Percentiles rank a stretch among this genome's conserved stretches.
Evolutionary conservation across 495 filamentous ascomycete species (phyloP).

Genomic region (Xeromyces bisporus): DNA sequence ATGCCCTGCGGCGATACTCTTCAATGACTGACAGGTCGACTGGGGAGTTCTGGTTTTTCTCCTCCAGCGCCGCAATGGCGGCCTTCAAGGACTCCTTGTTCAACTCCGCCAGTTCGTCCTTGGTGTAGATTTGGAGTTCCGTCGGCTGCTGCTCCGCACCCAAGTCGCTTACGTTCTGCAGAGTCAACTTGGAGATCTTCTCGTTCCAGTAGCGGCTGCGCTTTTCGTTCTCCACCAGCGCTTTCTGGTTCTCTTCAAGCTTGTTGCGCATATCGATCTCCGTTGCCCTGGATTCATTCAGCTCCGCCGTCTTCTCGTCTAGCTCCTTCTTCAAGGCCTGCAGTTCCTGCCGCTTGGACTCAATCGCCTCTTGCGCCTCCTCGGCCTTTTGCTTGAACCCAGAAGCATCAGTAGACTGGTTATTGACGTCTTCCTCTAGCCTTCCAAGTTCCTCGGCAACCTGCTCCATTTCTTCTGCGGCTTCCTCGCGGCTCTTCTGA

Average conservation of each 20-base stretch:
- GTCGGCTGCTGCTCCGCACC: conserved; percentile 35
- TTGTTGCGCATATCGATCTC: conserved; percentile 99
- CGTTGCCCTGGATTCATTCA: conserved; percentile 75
- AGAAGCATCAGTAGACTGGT: conserved; percentile 57
- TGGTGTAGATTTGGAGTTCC: conserved; percentile 63
- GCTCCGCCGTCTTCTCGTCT: conserved; percentile 67
- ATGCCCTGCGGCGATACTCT: conserved; percentile 80
- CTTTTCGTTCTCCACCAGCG: conserved; percentile 72
- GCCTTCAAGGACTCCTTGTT: conserved; percentile 72
- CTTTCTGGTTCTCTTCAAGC: conserved; percentile 84
- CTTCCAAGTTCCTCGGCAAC: conserved; percentile 53
- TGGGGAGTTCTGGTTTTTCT: conserved; percentile 75
- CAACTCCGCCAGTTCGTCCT: conserved; percentile 86
- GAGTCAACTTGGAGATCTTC: conserved; percentile 56
- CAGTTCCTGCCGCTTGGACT: conserved; percentile 66
- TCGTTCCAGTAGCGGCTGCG: conserved; percentile 71
- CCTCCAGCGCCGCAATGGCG: conserved; percentile 78
- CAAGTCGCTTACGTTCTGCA: conserved; percentile 66
- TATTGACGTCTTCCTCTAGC: conserved; percentile 57
- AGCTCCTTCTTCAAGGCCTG: conserved; percentile 65
- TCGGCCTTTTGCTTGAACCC: conserved; percentile 59
- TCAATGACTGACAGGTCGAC: conserved; percentile 83
- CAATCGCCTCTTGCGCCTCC: conserved; percentile 66
- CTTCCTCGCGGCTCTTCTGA: conserved; percentile 57
- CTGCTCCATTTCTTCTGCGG: conserved; percentile 58